phyloP scores from a whole-genome alignment of 2,329 filamentous ascomycete species.

The Colletotrichum trifolii region DNA sequence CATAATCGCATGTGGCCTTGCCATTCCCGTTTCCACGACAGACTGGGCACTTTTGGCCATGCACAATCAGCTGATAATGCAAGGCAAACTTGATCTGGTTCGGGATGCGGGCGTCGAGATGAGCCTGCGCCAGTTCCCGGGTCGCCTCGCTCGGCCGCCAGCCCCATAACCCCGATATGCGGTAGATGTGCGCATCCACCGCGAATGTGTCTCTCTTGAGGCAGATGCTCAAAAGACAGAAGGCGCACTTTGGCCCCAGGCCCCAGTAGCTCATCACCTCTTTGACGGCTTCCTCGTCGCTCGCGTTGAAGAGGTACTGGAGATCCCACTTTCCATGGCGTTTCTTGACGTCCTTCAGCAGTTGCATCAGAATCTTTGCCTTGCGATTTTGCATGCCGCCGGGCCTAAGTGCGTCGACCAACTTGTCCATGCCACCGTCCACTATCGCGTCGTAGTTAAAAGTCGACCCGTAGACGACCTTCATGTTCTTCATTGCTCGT shows the following conservation, averaged over 20 bases:
- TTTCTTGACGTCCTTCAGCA: constrained; percentile 11
- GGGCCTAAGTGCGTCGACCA: constrained; percentile 10
- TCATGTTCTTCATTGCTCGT: constrained; percentile 23
- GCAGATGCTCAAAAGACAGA: constrained; percentile 25
- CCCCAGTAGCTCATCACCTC: constrained; percentile 24
- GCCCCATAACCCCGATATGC: constrained; percentile 15
- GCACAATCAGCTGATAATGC: constrained; percentile 13
- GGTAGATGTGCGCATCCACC: constrained; percentile 21
- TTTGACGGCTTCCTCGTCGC: constrained; percentile 17
- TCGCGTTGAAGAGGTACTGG: constrained; percentile 17
- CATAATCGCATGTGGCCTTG: background rate
- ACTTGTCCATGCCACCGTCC: constrained; percentile 17
- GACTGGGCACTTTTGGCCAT: constrained; percentile 13
- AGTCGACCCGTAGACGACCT: constrained; percentile 17
- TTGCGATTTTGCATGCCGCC: constrained; percentile 27
- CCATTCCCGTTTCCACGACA: constrained; percentile 11
- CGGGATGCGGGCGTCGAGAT: constrained; percentile 2
- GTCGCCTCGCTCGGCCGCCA: constrained; percentile 1
- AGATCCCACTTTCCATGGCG: constrained; percentile 25
- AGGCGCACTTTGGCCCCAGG: constrained; percentile 12
- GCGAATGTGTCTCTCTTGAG: constrained; percentile 10
- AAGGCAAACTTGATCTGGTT: constrained; percentile 19
- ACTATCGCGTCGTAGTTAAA: constrained; percentile 18
- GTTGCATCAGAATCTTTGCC: constrained; percentile 18
- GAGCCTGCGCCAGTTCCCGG: constrained; percentile 7